Conservation (phyloP, 2,329 filamentous ascomycete species). For the Graphilbum ipis-grandicollis region DNA sequence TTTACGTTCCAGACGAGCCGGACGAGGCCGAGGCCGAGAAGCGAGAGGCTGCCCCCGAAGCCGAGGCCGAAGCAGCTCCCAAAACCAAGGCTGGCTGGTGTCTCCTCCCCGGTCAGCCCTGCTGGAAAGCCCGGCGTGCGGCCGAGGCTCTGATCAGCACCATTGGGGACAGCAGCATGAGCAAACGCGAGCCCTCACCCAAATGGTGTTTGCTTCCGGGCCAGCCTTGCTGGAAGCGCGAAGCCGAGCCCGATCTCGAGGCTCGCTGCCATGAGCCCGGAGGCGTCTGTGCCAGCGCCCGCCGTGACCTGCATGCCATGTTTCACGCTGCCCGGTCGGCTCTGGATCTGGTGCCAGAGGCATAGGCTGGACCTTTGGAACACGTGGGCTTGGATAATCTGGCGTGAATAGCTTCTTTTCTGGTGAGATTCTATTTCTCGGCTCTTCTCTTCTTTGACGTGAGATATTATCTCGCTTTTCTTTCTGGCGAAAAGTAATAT, state of each 20-base stretch:
- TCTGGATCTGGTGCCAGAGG: slow-evolving; percentile 7
- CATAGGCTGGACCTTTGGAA: too few species aligned
- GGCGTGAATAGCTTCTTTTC: too few species aligned
- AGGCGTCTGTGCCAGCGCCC: slow-evolving; percentile 17
- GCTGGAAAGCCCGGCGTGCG: slow-evolving; percentile 8
- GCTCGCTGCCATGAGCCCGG: slow-evolving; percentile 15
- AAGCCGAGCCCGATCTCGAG: slow-evolving; percentile 8
- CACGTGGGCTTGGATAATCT: too few species aligned
- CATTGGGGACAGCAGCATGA: slow-evolving; percentile 1
- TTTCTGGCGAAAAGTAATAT: too few species aligned
- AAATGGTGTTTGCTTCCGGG: slow-evolving; percentile 19
- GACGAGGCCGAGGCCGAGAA: slow-evolving; percentile 1
- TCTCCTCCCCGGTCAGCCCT: slow-evolving; percentile 5
- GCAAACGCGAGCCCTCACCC: slow-evolving; percentile 7
- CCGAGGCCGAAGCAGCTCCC: slow-evolving; percentile 2
- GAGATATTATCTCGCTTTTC: too few species aligned
- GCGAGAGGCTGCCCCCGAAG: slow-evolving; percentile 2
- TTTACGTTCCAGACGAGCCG: slow-evolving; percentile 6
- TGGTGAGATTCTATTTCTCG: too few species aligned
- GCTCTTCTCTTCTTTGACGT: too few species aligned
- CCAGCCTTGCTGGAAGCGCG: slow-evolving; percentile 24
- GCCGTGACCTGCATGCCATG: slow-evolving; percentile 19
- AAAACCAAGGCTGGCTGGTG: slow-evolving; percentile 7
- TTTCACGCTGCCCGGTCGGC: slow-evolving; percentile 16
- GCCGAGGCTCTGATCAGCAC: slow-evolving; percentile 4